phyloP scores from a whole-genome alignment of 768 basidiomycete genomes.

The Cystobasidiopsis lactophilus region DNA sequence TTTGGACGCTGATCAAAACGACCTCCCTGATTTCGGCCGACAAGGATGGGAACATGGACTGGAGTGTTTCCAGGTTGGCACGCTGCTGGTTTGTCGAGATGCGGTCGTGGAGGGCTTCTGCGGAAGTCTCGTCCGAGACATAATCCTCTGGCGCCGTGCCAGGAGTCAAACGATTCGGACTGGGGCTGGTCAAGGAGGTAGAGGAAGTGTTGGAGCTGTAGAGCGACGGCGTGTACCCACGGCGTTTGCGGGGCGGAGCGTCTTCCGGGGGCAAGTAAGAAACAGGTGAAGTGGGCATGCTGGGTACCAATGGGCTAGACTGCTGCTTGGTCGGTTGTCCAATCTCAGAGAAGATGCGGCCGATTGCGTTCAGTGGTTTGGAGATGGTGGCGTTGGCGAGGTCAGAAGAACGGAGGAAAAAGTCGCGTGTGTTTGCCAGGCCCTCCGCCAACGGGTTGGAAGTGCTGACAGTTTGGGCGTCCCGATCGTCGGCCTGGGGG shows the following conservation, averaged over 20 bases:
- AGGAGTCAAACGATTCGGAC: no score
- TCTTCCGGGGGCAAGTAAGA: no score
- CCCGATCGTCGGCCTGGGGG: not conserved
- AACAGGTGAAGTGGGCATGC: not conserved
- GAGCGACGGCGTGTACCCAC: no score
- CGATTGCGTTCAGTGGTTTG: slow-evolving; percentile 21
- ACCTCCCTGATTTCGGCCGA: not conserved
- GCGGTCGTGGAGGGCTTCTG: not conserved
- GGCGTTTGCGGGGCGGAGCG: no score
- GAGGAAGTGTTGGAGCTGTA: no score
- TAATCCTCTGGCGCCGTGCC: not conserved
- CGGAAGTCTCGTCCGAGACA: not conserved
- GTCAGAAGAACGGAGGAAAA: slow-evolving; percentile 14
- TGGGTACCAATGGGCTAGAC: not conserved
- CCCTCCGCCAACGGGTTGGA: slow-evolving; percentile 1
- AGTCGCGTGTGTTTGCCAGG: slow-evolving; percentile 8
- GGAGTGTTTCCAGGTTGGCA: not conserved
- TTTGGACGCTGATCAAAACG: not conserved
- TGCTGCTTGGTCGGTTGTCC: not conserved
- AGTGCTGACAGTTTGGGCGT: not conserved
- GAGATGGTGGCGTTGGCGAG: slow-evolving; percentile 17
- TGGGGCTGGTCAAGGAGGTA: no score
- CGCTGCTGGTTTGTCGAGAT: not conserved
- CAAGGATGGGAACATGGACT: not conserved
- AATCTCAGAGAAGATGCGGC: slow-evolving; percentile 17